phyloP scores from a whole-genome alignment of 1,139 yeast genomes.

The Hyphopichia wangnamkhiaoensis region DNA sequence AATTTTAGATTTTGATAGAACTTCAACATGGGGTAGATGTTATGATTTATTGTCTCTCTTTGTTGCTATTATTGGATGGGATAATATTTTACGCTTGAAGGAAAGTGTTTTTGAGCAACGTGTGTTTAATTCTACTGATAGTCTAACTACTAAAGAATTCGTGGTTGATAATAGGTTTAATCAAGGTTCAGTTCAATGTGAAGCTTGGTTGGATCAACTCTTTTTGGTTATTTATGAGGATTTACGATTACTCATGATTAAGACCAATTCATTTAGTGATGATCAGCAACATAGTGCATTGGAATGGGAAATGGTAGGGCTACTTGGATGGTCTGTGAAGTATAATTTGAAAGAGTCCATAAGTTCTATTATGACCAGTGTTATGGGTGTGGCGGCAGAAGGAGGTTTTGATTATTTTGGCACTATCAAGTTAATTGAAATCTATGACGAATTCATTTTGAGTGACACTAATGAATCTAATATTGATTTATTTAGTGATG shows the following conservation, averaged over 20 bases:
- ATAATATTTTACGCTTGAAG: constrained; percentile 27
- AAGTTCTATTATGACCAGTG: constrained; percentile 43
- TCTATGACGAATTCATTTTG: constrained; percentile 43
- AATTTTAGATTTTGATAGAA: constrained; percentile 33
- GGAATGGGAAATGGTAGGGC: constrained; percentile 46
- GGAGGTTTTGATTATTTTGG: constrained; percentile 45
- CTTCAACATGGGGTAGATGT: constrained; percentile 46
- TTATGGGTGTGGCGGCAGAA: constrained; percentile 30
- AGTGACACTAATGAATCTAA: constrained; percentile 34
- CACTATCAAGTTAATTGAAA: constrained; percentile 36
- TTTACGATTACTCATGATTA: constrained; percentile 31
- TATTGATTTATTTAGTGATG: constrained; percentile 32
- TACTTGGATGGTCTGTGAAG: constrained; percentile 44
- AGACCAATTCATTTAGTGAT: constrained; percentile 17
- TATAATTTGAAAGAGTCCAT: constrained; percentile 40
- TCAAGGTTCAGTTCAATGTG: constrained; percentile 22
- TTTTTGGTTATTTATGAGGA: constrained; percentile 42
- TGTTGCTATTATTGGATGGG: constrained; percentile 46
- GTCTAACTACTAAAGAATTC: background rate
- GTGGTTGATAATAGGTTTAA: constrained; percentile 8
- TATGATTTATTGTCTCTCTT: constrained; percentile 41
- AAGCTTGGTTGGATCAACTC: constrained; percentile 43
- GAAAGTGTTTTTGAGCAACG: constrained; percentile 17
- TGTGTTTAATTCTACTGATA: constrained; percentile 1
- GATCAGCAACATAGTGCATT: constrained; percentile 41